These are phyloP conservation scores for Fraxinus dipetala DNA, from an alignment of 305 asterid species.

Conservation along the genomic window DNA sequence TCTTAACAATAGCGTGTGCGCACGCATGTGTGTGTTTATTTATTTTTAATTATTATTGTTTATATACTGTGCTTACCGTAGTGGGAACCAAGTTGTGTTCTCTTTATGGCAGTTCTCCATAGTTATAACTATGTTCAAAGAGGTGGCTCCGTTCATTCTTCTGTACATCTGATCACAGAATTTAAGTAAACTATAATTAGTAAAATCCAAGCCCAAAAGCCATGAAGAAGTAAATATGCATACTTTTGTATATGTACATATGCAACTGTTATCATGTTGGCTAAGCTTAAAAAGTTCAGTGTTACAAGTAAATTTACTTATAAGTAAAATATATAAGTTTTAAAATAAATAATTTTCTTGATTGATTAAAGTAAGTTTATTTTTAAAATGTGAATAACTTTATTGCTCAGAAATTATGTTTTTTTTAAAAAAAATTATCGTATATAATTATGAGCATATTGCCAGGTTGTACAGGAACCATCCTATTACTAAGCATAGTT, in stretches of 20 bases:
- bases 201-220: not conserved
- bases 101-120: not conserved
- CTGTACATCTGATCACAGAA: constrained; percentile 28
- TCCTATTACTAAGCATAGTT: no score
- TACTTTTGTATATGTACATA: not conserved
- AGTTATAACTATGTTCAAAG: not conserved
- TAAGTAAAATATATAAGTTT: no score
- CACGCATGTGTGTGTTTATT: no score
- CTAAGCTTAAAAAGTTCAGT: not conserved
- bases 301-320: not conserved
- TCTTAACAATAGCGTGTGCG: no score
- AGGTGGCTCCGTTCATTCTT: constrained; percentile 16
- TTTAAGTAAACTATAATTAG: not conserved
- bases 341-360: no score
- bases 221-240: not conserved
- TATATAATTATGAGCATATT: no score
- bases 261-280: not conserved
- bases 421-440: no score
- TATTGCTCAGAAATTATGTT: no score
- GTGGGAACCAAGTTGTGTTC: not conserved
- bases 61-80: not conserved
- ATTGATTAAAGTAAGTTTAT: no score
- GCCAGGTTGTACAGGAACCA: no score
- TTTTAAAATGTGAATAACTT: no score
- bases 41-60: no score